A percentile compares a stretch with the other conserved stretches of the same genome.
Conservation (phyloP, 768 basidiomycete species). For the Mycena maculata region DNA sequence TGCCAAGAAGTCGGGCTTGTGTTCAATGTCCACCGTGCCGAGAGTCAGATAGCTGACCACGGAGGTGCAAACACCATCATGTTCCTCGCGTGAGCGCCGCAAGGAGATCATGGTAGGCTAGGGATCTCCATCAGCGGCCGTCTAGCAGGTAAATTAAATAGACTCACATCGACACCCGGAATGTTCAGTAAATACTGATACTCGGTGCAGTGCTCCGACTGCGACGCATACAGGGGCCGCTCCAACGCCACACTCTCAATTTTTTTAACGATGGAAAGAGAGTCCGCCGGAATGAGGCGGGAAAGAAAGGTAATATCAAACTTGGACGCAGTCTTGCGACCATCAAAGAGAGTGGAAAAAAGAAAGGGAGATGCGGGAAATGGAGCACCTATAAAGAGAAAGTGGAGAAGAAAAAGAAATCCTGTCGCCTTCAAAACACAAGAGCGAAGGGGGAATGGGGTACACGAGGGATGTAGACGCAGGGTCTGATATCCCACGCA, state of each 20-base stretch:
- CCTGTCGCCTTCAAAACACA: slow-evolving; percentile 9
- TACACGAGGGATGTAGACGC: slow-evolving; percentile 1
- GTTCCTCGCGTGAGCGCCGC: not conserved
- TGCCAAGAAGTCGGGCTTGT: not conserved
- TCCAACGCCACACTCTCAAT: not conserved
- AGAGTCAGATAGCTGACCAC: not conserved
- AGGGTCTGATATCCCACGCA: not conserved
- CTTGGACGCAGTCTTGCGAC: not conserved
- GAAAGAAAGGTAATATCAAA: slow-evolving; percentile 1
- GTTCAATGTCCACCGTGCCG: not conserved
- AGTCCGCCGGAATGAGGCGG: not conserved
- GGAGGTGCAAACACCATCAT: not conserved
- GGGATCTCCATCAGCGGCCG: too few relatives aligned
- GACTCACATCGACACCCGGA: slow-evolving; percentile 13
- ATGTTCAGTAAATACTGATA: slow-evolving; percentile 12
- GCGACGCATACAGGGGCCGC: not conserved
- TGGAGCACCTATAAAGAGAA: slow-evolving; percentile 12
- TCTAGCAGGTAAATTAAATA: too few relatives aligned
- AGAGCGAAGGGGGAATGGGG: not conserved
- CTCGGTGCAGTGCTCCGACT: not conserved
- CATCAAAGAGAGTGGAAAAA: slow-evolving; percentile 8
- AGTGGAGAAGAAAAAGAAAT: slow-evolving; percentile 5
- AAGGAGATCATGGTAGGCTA: not conserved
- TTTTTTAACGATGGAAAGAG: not conserved
- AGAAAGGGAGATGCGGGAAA: slow-evolving; percentile 5